Evolutionary conservation across 352 stramenopile genomes (phyloP), one percentile per base, ranked within the genome.

Genomic region (Aphanomyces cochlioides): DNA sequence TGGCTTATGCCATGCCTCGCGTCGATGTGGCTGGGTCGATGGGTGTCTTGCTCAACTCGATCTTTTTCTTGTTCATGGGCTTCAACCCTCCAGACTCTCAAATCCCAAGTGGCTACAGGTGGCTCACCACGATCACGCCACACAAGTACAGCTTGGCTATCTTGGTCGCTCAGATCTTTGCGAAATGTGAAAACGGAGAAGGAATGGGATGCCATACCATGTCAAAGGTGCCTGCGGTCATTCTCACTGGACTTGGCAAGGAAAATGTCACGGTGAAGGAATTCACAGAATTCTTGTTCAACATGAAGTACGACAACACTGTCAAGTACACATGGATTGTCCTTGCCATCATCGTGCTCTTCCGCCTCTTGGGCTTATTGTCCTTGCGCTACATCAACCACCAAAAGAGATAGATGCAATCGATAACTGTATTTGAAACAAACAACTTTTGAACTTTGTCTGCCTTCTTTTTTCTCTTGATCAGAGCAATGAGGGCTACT

Each of bases 251-350:
- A 38, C 69, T 73, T 3, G 15, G 45, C 54, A n/a, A n/a, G 28
- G 10, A n/a, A 8, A 47, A 41, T 15, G 41, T 73, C 28, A 74
- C 79, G 12, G 73, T 92, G 60, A 76, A 85, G 65, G 53, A 69
- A 60, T 93, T 90, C 75, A 72, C 90, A 34, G 77, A 86, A 38
- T 5, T 68, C 47, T 75, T 88, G 6, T 93, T 89, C 37, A 76
- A 75, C 12, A 82, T 88, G 41, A 72, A 81, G 63, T 72, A 84
- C 65, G 72, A 82, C 17, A 73, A 91, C 69, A 74, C 82, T 0
- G 56, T 56, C 38, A 61, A 71, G 43, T 83, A 89, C 53, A 75
- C 90, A 1, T 64, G 47, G 39, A 73, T 93, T 17, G 74, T 86
- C 15, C n/a, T 89, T 10, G 79, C 59, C 41, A 77, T 85, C 37